Conservation (phyloP, 177 flowering plant genomes). For the Vitis hybrid region DNA sequence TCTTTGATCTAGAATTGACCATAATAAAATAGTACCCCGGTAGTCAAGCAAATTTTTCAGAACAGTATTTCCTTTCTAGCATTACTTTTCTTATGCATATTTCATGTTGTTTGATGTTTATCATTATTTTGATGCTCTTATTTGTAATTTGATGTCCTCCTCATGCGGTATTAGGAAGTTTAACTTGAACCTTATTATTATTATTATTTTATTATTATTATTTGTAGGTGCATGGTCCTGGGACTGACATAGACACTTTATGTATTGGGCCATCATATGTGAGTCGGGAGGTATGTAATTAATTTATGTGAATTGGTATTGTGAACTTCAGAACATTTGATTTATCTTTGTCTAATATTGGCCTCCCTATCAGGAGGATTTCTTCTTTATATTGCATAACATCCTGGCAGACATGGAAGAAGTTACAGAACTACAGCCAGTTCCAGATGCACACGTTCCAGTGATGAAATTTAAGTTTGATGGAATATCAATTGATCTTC, state of each 20-base stretch:
- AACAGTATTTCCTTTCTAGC: too few species aligned
- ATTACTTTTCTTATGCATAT: background rate
- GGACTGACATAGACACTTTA: constrained; percentile 88
- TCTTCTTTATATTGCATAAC: constrained; percentile 58
- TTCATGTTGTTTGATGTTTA: background rate
- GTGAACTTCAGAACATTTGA: background rate
- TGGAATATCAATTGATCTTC: constrained; percentile 80
- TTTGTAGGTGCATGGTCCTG: constrained; percentile 84
- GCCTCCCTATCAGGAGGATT: constrained; percentile 53
- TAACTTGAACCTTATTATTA: background rate
- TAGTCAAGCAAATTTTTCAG: too few species aligned
- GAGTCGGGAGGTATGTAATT: constrained; percentile 58
- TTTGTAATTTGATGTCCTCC: too few species aligned
- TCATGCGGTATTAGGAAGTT: background rate
- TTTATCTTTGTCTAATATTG: background rate
- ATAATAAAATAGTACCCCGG: too few species aligned
- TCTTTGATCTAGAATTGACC: too few species aligned
- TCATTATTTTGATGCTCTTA: too few species aligned
- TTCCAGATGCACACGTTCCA: constrained; percentile 91
- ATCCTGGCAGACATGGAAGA: constrained; percentile 67
- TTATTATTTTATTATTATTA: background rate
- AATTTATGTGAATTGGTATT: background rate
- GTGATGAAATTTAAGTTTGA: constrained; percentile 81
- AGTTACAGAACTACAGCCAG: constrained; percentile 76
- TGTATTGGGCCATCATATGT: constrained; percentile 95